Evolutionary conservation across 768 basidiomycete genomes (phyloP).

Genomic region (Suillus tomentosus): DNA sequence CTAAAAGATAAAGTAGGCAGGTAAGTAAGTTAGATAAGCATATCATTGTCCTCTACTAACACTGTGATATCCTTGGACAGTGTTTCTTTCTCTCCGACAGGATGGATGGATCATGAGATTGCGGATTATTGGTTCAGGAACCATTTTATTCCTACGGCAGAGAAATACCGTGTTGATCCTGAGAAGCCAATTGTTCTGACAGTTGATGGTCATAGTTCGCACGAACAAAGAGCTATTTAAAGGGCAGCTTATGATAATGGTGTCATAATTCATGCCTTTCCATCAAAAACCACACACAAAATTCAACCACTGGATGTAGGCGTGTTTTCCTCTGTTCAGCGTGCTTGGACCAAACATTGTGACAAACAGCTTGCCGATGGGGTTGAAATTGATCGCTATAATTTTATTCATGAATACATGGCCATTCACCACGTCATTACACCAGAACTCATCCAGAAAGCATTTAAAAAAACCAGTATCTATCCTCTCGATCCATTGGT

Average conservation of each 20-base stretch:
- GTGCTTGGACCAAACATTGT: conserved; percentile 29
- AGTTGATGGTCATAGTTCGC: conserved; percentile 15
- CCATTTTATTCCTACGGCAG: too few relatives aligned
- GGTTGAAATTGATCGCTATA: conserved; percentile 10
- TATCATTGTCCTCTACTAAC: too few relatives aligned
- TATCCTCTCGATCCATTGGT: conserved; percentile 36
- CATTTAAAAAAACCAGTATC: conserved; percentile 34
- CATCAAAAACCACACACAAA: conserved; percentile 42
- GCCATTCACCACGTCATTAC: conserved; percentile 21
- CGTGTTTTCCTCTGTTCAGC: conserved; percentile 35
- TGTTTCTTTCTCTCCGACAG: too few relatives aligned
- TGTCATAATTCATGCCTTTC: conserved; percentile 37
- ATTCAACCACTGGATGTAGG: conserved; percentile 47
- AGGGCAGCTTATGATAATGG: conserved; percentile 18
- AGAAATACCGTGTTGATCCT: too few relatives aligned
- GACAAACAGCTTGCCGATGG: conserved; percentile 15
- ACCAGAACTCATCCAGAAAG: conserved; percentile 25
- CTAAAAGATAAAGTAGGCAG: too few relatives aligned
- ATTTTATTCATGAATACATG: conserved; percentile 35
- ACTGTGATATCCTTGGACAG: too few relatives aligned
- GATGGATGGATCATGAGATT: too few relatives aligned
- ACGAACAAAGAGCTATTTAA: conserved; percentile 2
- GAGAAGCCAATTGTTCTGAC: neutral
- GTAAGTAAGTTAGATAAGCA: too few relatives aligned
- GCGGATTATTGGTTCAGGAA: too few relatives aligned